Conservation (phyloP, 805 yeast genomes). For the Kluyveromyces dobzhanskii region DNA sequence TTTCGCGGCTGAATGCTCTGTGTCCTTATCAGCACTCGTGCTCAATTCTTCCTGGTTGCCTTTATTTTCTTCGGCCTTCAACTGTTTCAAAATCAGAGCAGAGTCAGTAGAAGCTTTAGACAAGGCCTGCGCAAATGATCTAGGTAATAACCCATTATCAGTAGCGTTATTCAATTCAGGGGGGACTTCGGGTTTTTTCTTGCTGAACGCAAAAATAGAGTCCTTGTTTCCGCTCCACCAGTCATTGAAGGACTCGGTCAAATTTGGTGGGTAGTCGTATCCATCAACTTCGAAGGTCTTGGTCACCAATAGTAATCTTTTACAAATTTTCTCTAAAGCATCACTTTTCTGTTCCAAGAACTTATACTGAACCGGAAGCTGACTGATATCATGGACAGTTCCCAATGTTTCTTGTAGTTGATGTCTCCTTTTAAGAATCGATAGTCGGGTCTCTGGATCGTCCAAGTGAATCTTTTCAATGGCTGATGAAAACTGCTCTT, state of each 20-base stretch:
- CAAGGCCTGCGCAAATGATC: constrained; percentile 67
- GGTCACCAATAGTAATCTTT: constrained; percentile 40
- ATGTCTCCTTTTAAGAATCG: constrained; percentile 23
- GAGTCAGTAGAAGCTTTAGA: constrained; percentile 47
- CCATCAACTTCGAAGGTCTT: constrained; percentile 64
- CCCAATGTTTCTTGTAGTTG: constrained; percentile 53
- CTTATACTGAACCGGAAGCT: constrained; percentile 65
- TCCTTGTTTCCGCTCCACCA: constrained; percentile 33
- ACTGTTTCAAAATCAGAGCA: constrained; percentile 33
- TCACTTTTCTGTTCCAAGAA: constrained; percentile 62
- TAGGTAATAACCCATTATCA: constrained; percentile 37
- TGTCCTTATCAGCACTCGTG: constrained; percentile 17
- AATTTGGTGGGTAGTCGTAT: constrained; percentile 77
- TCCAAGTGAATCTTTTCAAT: constrained; percentile 19
- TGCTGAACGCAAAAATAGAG: constrained; percentile 14
- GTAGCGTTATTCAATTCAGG: constrained; percentile 3
- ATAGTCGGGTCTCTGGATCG: constrained; percentile 26
- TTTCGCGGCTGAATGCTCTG: constrained; percentile 6
- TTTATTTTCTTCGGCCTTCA: constrained; percentile 18
- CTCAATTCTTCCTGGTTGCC: constrained; percentile 9
- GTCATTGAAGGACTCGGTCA: constrained; percentile 56
- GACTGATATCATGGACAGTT: constrained; percentile 57
- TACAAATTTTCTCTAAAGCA: constrained; percentile 51
- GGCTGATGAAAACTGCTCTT: constrained; percentile 23
- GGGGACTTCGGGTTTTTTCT: constrained; percentile 6